These are phyloP conservation scores for Fomitopsis pulvina DNA, from an alignment of 768 basidiomycete genomes.

Conservation along the genomic window DNA sequence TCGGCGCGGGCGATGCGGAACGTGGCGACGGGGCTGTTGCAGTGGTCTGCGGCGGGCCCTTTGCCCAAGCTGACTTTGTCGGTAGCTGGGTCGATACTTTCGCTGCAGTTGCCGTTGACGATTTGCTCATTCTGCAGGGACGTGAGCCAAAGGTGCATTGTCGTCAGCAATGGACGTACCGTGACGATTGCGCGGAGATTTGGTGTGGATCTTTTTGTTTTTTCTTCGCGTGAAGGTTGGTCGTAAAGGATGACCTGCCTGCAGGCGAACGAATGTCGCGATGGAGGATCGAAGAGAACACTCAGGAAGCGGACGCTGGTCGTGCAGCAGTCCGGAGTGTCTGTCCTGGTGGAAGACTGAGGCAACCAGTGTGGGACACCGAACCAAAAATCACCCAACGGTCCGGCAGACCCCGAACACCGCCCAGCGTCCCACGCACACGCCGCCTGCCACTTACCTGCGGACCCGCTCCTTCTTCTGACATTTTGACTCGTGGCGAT, in stretches of 20 bases:
- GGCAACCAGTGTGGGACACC: constrained; percentile 15
- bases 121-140: constrained; percentile 83
- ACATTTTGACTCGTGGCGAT: neutral
- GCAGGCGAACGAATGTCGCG: constrained; percentile 57
- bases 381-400: constrained; percentile 17
- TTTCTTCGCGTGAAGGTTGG: constrained; percentile 62
- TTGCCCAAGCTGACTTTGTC: constrained; percentile 86
- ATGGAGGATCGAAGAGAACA: constrained; percentile 29
- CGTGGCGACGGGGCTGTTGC: constrained; percentile 54
- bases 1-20: constrained; percentile 71
- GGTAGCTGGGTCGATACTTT: constrained; percentile 71
- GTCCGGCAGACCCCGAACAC: constrained; percentile 12
- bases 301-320: constrained; percentile 23
- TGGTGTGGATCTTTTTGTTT: constrained; percentile 43
- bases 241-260: constrained; percentile 89
- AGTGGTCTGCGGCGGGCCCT: constrained; percentile 71
- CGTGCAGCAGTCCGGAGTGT: constrained; percentile 25
- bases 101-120: constrained; percentile 63
- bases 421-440: neutral
- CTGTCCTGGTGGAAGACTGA: constrained; percentile 27
- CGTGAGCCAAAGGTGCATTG: constrained; percentile 7
- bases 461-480: neutral
- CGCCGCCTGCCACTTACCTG: neutral
- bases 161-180: constrained; percentile 22
- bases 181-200: constrained; percentile 36